A percentile compares a stretch with the other conserved stretches of the same genome.
Conservation (phyloP, 2,329 filamentous ascomycete species). For the Westerdykella sp. region DNA sequence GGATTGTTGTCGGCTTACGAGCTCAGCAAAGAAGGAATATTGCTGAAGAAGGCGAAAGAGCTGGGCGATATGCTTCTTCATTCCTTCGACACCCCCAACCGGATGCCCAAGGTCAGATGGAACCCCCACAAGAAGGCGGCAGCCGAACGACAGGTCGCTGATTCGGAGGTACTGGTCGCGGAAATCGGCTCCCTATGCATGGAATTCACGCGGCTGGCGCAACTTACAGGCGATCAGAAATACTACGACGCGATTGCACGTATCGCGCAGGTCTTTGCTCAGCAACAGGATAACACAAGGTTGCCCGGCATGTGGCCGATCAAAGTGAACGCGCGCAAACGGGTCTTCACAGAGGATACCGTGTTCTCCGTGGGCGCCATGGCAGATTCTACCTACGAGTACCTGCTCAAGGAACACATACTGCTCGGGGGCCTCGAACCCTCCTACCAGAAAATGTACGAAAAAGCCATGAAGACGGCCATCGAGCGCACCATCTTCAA, state of each 20-base stretch:
- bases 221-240: conserved; percentile 41
- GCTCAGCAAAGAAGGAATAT: conserved; percentile 65
- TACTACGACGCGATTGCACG: conserved; percentile 44
- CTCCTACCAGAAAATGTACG: conserved; percentile 51
- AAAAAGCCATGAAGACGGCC: conserved; percentile 42
- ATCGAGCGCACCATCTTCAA: conserved; percentile 44
- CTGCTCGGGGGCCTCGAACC: conserved; percentile 42
- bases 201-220: conserved; percentile 45
- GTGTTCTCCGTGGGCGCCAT: conserved; percentile 33
- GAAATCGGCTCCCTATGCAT: conserved; percentile 45
- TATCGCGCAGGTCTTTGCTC: conserved; percentile 38
- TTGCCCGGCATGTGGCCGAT: conserved; percentile 47
- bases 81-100: conserved; percentile 85
- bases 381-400: conserved; percentile 35
- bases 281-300: conserved; percentile 39
- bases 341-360: conserved; percentile 38
- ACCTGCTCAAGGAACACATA: conserved; percentile 43
- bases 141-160: conserved; percentile 36
- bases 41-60: conserved; percentile 73
- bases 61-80: conserved; percentile 75
- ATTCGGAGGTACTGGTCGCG: conserved; percentile 39
- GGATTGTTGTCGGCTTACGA: conserved; percentile 83
- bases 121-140: conserved; percentile 35
- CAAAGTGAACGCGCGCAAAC: conserved; percentile 36
- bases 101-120: conserved; percentile 64